Evolutionary conservation across 129 eudicot species (phyloP).

Genomic region (Pittosporum tobira): DNA sequence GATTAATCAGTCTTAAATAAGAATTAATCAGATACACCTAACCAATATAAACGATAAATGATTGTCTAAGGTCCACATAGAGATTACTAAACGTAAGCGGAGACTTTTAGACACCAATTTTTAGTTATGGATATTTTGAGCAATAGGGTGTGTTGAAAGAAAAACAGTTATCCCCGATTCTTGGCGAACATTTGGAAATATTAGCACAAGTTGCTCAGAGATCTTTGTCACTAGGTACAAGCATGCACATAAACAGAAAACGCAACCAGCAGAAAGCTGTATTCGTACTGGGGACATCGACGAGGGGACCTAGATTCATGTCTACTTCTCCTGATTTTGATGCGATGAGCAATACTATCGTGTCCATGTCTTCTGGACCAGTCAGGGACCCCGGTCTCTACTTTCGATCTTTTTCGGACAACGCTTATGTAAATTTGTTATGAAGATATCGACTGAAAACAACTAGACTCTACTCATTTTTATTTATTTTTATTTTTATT

Average conservation of each 20-base stretch:
- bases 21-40: no score
- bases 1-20: no score
- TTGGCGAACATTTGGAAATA: not conserved
- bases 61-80: no score
- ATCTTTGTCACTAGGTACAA: not conserved
- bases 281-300: not conserved
- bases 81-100: no score
- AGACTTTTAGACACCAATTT: no score
- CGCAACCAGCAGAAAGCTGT: not conserved
- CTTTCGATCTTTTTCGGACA: slow-evolving; percentile 8
- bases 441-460: not conserved
- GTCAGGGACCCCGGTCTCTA: slow-evolving; percentile 22
- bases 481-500: not conserved
- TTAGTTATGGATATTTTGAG: no score
- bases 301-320: slow-evolving; percentile 12
- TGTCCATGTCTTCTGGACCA: not conserved
- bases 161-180: no score
- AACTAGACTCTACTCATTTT: slow-evolving; percentile 4
- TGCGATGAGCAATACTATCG: not conserved
- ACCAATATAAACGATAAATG: no score
- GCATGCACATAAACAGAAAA: slow-evolving; percentile 1
- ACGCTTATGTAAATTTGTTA: not conserved
- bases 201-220: slow-evolving; percentile 1
- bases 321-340: not conserved
- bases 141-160: no score